These are phyloP conservation scores for Biscogniauxia sp. DNA, from an alignment of 2,329 filamentous ascomycete genomes.

Conservation along the genomic window DNA sequence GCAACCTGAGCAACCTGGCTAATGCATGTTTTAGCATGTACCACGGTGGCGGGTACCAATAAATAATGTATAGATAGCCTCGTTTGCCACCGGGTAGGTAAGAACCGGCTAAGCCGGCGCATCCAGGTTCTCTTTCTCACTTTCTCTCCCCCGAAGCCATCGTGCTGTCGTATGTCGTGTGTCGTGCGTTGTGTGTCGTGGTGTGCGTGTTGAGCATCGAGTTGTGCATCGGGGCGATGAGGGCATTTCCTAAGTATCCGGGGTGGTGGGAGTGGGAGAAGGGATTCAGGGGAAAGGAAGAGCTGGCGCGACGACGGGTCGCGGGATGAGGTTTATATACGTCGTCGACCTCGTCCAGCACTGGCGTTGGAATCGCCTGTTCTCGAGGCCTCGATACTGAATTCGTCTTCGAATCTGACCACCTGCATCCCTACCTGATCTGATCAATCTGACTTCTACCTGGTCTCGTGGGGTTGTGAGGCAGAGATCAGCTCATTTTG, in stretches of 20 bases:
- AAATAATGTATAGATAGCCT: neutral
- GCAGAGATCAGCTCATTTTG: constrained; percentile 1
- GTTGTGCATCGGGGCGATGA: too few relatives aligned
- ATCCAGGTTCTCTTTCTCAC: neutral
- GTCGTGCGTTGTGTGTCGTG: too few relatives aligned
- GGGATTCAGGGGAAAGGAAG: neutral
- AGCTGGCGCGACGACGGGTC: neutral
- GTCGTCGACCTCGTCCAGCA: neutral
- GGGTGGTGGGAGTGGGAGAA: neutral
- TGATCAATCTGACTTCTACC: neutral
- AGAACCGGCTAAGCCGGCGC: too few relatives aligned
- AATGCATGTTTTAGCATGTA: neutral
- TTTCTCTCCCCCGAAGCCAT: neutral
- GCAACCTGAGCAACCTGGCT: too few relatives aligned
- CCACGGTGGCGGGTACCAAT: neutral
- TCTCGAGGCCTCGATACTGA: neutral
- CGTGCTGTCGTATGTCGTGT: neutral
- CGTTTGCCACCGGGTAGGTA: neutral
- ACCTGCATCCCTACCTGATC: neutral
- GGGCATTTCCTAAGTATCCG: neutral
- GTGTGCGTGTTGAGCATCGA: too few relatives aligned
- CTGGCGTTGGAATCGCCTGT: neutral
- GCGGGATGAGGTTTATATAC: neutral
- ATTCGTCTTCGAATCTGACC: neutral
- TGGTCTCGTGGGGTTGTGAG: neutral